Conservation (phyloP, 441 rosid species). For the Eugenia klotzschiana region DNA sequence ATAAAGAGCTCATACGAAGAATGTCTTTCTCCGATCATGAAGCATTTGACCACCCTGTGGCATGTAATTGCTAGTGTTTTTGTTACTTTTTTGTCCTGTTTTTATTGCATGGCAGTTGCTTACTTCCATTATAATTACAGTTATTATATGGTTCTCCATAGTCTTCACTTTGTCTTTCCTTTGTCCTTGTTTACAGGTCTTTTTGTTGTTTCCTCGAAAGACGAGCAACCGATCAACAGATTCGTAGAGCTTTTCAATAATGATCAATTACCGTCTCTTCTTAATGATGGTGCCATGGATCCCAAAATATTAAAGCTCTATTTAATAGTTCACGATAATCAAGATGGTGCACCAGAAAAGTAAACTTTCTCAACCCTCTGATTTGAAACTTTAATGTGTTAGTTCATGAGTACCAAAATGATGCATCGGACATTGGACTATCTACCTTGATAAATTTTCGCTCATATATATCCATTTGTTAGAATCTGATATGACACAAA, state of each 20-base stretch:
- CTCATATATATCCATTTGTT: not conserved
- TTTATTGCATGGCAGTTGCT: not conserved
- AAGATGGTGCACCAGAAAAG: conserved; percentile 76
- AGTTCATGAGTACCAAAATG: not conserved
- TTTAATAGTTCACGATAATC: conserved; percentile 86
- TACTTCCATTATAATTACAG: not conserved
- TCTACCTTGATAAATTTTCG: not conserved
- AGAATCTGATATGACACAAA: not conserved
- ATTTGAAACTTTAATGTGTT: not conserved
- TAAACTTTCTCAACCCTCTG: not conserved
- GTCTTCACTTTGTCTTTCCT: conserved; percentile 2
- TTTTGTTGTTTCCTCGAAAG: conserved; percentile 86
- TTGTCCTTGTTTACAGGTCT: conserved; percentile 54
- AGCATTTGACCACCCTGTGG: conserved; percentile 98
- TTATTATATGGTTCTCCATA: not conserved
- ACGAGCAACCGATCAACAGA: conserved; percentile 70
- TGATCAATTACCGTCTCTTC: conserved; percentile 66
- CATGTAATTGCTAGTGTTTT: conserved; percentile 33
- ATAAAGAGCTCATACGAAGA: conserved; percentile 59
- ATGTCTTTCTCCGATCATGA: conserved; percentile 87
- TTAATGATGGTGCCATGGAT: conserved; percentile 88
- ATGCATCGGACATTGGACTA: not conserved
- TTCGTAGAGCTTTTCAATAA: conserved; percentile 80
- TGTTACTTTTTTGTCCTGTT: not conserved
- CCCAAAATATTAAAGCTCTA: conserved; percentile 83